Conservation (phyloP, 176 grass and related monocot species). For the Oryza longistaminata region DNA sequence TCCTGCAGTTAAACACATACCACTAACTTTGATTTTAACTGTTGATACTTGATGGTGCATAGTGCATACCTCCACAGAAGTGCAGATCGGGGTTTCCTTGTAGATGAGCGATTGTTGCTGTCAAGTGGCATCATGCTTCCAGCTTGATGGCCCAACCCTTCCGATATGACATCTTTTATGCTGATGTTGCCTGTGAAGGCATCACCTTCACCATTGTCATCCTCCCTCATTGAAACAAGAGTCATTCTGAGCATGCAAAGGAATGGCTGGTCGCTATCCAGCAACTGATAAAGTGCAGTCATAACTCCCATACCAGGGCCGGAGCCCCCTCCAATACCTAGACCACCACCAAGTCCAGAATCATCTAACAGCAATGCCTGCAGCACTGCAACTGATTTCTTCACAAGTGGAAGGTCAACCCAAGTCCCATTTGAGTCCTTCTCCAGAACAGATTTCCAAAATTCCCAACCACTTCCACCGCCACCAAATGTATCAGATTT, state of each 20-base stretch:
- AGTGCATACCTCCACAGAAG: slow-evolving; percentile 91
- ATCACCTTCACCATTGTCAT: slow-evolving; percentile 80
- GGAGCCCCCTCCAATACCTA: slow-evolving; percentile 93
- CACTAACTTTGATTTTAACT: background rate
- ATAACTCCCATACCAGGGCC: slow-evolving; percentile 97
- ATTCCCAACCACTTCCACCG: slow-evolving; percentile 74
- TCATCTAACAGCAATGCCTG: slow-evolving; percentile 97
- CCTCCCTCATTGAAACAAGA: slow-evolving; percentile 97
- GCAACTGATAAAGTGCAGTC: slow-evolving; percentile 85
- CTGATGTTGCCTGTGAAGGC: slow-evolving; percentile 59
- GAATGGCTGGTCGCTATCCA: slow-evolving; percentile 99
- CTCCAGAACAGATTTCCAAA: slow-evolving; percentile 78
- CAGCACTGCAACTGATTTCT: slow-evolving; percentile 90
- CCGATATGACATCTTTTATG: slow-evolving; percentile 63
- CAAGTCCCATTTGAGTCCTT: slow-evolving; percentile 80
- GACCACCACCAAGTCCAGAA: slow-evolving; percentile 90
- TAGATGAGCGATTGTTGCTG: slow-evolving; percentile 55
- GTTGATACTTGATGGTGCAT: slow-evolving; percentile 18
- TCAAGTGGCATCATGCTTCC: slow-evolving; percentile 60
- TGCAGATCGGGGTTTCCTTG: slow-evolving; percentile 81
- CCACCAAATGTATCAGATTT: slow-evolving; percentile 83
- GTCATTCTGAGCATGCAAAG: slow-evolving; percentile 96
- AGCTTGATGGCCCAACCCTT: slow-evolving; percentile 49
- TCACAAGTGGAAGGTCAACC: slow-evolving; percentile 92
- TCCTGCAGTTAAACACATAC: slow-evolving; percentile 23